These are phyloP conservation scores for Clarireedia homoeocarpa DNA, from an alignment of 2,329 filamentous ascomycete species.

Conservation along the genomic window DNA sequence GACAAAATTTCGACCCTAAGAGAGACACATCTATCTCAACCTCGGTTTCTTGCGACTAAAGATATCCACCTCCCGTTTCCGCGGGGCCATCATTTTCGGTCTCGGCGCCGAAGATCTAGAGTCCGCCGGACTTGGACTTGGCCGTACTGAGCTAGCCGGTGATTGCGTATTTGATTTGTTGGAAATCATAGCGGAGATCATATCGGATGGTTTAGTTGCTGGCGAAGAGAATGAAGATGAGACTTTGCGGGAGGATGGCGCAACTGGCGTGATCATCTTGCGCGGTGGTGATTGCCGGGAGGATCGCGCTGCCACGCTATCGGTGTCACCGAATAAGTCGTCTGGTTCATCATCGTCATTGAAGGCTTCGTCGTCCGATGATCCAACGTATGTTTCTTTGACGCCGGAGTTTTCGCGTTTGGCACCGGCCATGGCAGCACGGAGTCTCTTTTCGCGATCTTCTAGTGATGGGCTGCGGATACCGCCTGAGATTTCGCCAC, in stretches of 20 bases:
- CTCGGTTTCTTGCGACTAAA: slow-evolving; percentile 17
- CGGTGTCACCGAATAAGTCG: slow-evolving; percentile 21
- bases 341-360: slow-evolving; percentile 17
- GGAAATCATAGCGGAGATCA: background rate
- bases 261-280: background rate
- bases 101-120: slow-evolving; percentile 5
- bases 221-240: background rate
- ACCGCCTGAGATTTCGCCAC: slow-evolving; percentile 9
- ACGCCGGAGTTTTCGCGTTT: background rate
- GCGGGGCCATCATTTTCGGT: slow-evolving; percentile 17
- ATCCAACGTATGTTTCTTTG: slow-evolving; percentile 18
- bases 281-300: slow-evolving; percentile 3
- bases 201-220: background rate
- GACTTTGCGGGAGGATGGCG: slow-evolving; percentile 1
- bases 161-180: background rate
- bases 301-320: background rate
- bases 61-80: slow-evolving; percentile 21
- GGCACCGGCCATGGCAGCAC: slow-evolving; percentile 18
- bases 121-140: slow-evolving; percentile 5
- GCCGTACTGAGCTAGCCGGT: background rate
- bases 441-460: slow-evolving; percentile 31
- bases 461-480: slow-evolving; percentile 24
- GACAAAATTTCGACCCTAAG: no score
- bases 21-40: no score
- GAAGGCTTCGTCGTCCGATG: slow-evolving; percentile 18